phyloP scores from a whole-genome alignment of 2,329 filamentous ascomycete genomes.

The Diaporthe sp. region DNA sequence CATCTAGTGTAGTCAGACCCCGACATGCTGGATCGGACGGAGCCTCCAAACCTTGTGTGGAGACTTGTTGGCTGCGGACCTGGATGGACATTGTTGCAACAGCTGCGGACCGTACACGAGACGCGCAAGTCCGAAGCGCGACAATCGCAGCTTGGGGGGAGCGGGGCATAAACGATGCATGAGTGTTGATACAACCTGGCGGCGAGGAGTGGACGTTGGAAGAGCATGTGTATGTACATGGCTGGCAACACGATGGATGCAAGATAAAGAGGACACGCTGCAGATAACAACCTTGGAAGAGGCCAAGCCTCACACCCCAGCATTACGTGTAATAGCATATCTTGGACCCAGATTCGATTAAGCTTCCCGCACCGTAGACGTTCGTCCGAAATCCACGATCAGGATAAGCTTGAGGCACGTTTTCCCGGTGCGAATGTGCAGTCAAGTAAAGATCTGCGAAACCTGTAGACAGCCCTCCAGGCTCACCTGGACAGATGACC shows the following conservation, averaged over 20 bases:
- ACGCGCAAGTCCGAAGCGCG: conserved; percentile 1
- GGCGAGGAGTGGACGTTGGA: background rate
- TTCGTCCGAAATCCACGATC: conserved; percentile 22
- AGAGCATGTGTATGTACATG: background rate
- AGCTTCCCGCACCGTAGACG: conserved; percentile 25
- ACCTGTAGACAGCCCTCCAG: background rate
- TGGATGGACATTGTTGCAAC: background rate
- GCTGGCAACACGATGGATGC: background rate
- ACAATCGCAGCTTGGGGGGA: no score
- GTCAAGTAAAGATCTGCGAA: conserved; percentile 1
- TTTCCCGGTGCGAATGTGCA: background rate
- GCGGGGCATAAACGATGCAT: background rate
- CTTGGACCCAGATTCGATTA: conserved; percentile 6
- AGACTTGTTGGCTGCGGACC: background rate
- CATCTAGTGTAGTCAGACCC: background rate
- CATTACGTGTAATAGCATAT: background rate
- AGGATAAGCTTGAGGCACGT: background rate
- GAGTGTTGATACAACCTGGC: background rate
- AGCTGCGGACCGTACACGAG: background rate
- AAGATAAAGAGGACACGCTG: background rate
- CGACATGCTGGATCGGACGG: background rate
- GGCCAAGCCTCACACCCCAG: conserved; percentile 13
- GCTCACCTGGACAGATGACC: conserved; percentile 8
- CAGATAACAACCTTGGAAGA: background rate
- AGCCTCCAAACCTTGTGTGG: background rate